phyloP scores from a whole-genome alignment of 805 yeast species.

The Saccharomycopsis oosterbeekiorum region DNA sequence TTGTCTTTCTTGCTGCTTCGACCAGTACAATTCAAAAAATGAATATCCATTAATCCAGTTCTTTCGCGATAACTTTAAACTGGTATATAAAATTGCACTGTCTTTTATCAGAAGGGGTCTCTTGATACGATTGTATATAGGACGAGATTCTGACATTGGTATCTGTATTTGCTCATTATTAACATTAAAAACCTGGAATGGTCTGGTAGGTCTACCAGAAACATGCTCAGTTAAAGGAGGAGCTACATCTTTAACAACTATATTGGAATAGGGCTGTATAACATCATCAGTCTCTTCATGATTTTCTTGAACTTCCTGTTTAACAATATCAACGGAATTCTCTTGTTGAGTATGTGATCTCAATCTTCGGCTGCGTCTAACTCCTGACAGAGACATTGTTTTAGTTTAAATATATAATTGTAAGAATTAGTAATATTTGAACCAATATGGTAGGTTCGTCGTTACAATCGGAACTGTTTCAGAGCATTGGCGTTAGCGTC shows the following conservation, averaged over 20 bases:
- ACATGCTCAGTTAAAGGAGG: not conserved
- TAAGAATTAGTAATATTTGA: too few species aligned
- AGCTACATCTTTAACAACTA: not conserved
- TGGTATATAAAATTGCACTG: constrained; percentile 59
- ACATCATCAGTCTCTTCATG: not conserved
- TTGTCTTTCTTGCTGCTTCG: constrained; percentile 42
- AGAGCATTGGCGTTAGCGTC: too few species aligned
- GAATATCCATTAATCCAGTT: constrained; percentile 48
- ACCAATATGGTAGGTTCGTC: too few species aligned
- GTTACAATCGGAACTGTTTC: too few species aligned
- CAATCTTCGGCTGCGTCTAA: not conserved
- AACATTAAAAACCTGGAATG: constrained; percentile 2
- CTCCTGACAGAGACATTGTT: not conserved
- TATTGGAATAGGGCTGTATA: not conserved
- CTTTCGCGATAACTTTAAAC: constrained; percentile 65
- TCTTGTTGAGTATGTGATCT: not conserved
- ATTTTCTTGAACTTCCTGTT: not conserved
- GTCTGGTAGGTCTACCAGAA: not conserved
- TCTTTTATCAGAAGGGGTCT: constrained; percentile 64
- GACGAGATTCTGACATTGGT: constrained; percentile 56
- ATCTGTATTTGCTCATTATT: constrained; percentile 40
- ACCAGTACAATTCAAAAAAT: constrained; percentile 76
- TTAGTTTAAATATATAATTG: not conserved
- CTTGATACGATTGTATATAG: constrained; percentile 53
- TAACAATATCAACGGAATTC: not conserved